phyloP scores from a whole-genome alignment of 345 rosid genomes.

The Hirschfeldia incana region DNA sequence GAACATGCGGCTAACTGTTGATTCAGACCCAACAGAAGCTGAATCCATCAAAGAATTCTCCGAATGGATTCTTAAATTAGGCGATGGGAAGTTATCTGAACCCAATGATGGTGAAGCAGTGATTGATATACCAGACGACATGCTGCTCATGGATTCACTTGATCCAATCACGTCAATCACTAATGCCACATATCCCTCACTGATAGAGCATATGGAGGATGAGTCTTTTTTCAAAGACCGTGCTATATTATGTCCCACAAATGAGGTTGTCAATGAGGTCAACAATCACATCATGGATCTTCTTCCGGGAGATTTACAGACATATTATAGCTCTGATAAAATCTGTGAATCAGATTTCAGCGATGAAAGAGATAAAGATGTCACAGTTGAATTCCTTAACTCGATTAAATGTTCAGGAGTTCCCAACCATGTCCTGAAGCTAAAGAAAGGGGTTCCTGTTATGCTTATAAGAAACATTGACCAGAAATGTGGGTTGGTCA shows the following conservation, averaged over 20 bases:
- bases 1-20: neutral
- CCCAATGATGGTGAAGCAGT: neutral
- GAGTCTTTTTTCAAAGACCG: neutral
- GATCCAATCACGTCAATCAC: neutral
- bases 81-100: neutral
- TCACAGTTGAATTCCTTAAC: neutral
- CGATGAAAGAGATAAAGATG: too few relatives aligned
- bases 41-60: neutral
- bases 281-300: neutral
- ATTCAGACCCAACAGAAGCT: neutral
- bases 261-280: too few relatives aligned
- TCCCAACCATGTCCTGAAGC: neutral
- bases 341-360: too few relatives aligned
- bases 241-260: neutral
- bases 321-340: too few relatives aligned
- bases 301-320: neutral
- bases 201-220: neutral
- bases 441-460: too few relatives aligned
- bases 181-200: neutral
- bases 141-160: neutral
- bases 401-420: neutral
- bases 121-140: conserved; percentile 1
- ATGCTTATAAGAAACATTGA: too few relatives aligned
- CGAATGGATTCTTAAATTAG: neutral
- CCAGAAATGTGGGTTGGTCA: too few relatives aligned